Evolutionary conservation across 305 asterid species (phyloP).

Genomic region (Stenogyne calaminthoides): DNA sequence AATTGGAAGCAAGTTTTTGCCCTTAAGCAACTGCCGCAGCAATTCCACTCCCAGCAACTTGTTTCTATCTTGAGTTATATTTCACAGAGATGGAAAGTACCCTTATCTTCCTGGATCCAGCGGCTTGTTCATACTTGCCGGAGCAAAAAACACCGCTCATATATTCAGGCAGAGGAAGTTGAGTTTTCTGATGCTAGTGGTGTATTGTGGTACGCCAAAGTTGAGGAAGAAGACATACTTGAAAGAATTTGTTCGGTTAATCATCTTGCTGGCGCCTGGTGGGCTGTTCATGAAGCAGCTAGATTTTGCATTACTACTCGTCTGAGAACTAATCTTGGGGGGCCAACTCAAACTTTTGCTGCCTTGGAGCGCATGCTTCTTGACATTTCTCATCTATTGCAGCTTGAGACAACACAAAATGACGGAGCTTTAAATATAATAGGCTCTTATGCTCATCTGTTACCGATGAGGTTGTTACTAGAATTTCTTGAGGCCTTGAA

Average conservation of each 20-base stretch:
- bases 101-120: slow-evolving; percentile 94
- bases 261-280: slow-evolving; percentile 95
- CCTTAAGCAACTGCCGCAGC: slow-evolving; percentile 81
- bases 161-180: slow-evolving; percentile 64
- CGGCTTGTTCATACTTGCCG: slow-evolving; percentile 75
- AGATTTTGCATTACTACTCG: slow-evolving; percentile 94
- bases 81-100: slow-evolving; percentile 96
- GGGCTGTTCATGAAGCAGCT: slow-evolving; percentile 99
- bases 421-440: slow-evolving; percentile 77
- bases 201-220: slow-evolving; percentile 69
- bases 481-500: slow-evolving; percentile 98
- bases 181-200: slow-evolving; percentile 56
- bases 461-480: slow-evolving; percentile 93
- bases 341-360: slow-evolving; percentile 99
- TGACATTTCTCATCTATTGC: slow-evolving; percentile 86
- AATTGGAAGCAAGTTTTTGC: slow-evolving; percentile 97
- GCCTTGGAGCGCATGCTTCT: slow-evolving; percentile 99
- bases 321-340: slow-evolving; percentile 98
- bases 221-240: slow-evolving; percentile 74
- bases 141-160: slow-evolving; percentile 54
- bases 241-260: slow-evolving; percentile 75
- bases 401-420: slow-evolving; percentile 77
- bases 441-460: slow-evolving; percentile 87
- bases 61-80: slow-evolving; percentile 92
- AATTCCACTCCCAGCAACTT: slow-evolving; percentile 92